phyloP scores from a whole-genome alignment of 495 filamentous ascomycete species.

The Neurospora tetraspora region DNA sequence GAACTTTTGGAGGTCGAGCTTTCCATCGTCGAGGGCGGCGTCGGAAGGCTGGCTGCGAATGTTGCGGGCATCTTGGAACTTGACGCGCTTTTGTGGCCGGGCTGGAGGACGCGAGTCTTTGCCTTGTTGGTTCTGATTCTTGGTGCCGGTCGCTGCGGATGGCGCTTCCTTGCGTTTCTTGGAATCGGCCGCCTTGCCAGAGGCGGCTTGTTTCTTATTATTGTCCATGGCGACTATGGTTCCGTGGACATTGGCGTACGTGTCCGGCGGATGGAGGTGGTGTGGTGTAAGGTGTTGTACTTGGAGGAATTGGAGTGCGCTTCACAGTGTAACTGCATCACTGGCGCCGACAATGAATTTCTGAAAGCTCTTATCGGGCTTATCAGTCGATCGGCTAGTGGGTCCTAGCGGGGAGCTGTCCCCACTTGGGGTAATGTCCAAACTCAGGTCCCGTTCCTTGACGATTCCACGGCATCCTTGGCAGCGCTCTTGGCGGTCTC shows the following conservation, averaged over 20 bases:
- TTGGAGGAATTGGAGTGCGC: neutral
- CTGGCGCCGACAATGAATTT: conserved; percentile 6
- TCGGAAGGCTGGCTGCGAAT: conserved; percentile 64
- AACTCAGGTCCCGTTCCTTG: neutral
- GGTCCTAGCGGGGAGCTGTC: neutral
- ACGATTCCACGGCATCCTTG: neutral
- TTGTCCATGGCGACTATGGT: conserved; percentile 4
- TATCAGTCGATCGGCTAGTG: conserved; percentile 7
- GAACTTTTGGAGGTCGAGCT: conserved; percentile 73
- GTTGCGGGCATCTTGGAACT: conserved; percentile 56
- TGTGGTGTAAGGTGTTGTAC: neutral
- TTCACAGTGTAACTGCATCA: no score
- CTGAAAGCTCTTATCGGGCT: conserved; percentile 16
- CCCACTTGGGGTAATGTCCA: neutral
- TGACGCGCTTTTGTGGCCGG: conserved; percentile 42
- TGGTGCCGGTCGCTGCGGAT: neutral
- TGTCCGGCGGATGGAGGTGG: neutral
- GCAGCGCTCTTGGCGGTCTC: neutral
- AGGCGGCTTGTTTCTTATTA: neutral
- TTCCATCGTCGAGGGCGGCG: conserved; percentile 64
- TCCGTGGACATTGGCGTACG: neutral
- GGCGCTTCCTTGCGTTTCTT: conserved; percentile 12
- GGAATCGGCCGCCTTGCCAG: neutral
- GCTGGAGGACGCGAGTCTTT: neutral
- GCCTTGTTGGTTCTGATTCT: neutral